Evolutionary conservation across 2,329 filamentous ascomycete genomes (phyloP).

Genomic region (Cercospora citrullina): DNA sequence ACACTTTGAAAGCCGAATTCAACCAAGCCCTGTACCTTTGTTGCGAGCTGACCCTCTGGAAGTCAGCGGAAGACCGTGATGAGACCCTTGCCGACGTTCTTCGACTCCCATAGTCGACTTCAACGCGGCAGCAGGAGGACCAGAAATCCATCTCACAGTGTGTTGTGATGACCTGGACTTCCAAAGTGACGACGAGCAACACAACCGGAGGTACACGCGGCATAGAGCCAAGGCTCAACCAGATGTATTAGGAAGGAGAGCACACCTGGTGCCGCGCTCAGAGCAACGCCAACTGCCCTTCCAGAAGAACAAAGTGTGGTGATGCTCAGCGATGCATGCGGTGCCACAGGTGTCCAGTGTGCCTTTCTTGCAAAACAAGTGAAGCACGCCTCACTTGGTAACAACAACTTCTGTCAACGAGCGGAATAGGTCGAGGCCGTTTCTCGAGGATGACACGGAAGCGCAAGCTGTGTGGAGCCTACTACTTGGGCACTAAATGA

Average conservation of each 20-base stretch:
- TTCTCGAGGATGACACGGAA: slow-evolving; percentile 3
- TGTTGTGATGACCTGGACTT: neutral
- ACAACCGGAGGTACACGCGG: slow-evolving; percentile 13
- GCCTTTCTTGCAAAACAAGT: slow-evolving; percentile 10
- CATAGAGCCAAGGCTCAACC: slow-evolving; percentile 13
- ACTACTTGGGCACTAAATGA: slow-evolving; percentile 4
- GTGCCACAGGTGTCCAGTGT: neutral
- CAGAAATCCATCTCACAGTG: neutral
- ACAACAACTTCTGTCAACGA: slow-evolving; percentile 10
- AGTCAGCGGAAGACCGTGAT: neutral
- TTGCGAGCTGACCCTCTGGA: slow-evolving; percentile 1
- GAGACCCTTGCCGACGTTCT: neutral
- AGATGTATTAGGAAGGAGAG: slow-evolving; percentile 21
- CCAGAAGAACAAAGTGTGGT: slow-evolving; percentile 4
- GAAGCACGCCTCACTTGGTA: neutral
- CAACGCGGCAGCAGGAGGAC: neutral
- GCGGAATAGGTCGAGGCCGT: slow-evolving; percentile 6
- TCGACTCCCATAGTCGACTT: neutral
- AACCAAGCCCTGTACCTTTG: neutral
- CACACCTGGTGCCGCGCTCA: neutral
- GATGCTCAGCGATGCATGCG: slow-evolving; percentile 12
- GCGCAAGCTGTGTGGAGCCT: slow-evolving; percentile 5
- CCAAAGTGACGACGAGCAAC: neutral
- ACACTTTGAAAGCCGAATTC: slow-evolving; percentile 8
- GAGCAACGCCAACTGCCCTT: neutral